These are phyloP conservation scores for Podochytrium sp. DNA, from an alignment of 192 early-diverging fungal genomes.

Conservation along the genomic window DNA sequence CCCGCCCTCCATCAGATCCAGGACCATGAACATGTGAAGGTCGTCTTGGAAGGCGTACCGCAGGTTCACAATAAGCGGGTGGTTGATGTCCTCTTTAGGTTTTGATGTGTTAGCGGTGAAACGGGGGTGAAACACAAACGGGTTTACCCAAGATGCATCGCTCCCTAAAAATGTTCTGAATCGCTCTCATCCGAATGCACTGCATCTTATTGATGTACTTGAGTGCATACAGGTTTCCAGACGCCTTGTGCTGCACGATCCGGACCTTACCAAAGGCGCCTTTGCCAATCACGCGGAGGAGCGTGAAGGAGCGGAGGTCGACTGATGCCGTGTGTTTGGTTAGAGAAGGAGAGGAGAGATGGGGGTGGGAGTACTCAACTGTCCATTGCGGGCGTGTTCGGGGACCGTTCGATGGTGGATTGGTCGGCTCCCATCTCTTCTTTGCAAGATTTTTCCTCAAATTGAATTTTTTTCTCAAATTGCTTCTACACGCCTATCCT, in stretches of 20 bases:
- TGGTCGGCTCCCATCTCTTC: slow-evolving; percentile 10
- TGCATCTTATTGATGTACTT: slow-evolving; percentile 97
- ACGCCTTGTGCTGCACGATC: slow-evolving; percentile 88
- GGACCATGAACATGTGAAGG: slow-evolving; percentile 53
- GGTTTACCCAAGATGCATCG: slow-evolving; percentile 70
- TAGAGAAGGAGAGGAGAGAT: neutral
- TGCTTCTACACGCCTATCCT: too few relatives aligned
- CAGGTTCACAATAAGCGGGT: slow-evolving; percentile 79
- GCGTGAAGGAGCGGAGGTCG: slow-evolving; percentile 86
- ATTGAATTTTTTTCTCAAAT: neutral
- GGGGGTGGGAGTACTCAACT: neutral
- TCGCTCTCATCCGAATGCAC: slow-evolving; percentile 82
- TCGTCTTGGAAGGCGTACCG: slow-evolving; percentile 69
- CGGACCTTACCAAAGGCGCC: slow-evolving; percentile 96
- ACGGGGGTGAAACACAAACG: too few relatives aligned
- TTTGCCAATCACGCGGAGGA: slow-evolving; percentile 87
- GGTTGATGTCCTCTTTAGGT: slow-evolving; percentile 81
- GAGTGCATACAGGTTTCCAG: slow-evolving; percentile 83
- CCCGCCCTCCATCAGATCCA: slow-evolving; percentile 63
- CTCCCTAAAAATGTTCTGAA: slow-evolving; percentile 90
- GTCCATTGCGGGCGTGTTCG: neutral
- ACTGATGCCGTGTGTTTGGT: slow-evolving; percentile 46
- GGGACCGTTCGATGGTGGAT: neutral
- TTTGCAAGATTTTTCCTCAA: neutral
- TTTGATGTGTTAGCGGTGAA: neutral